phyloP scores from a whole-genome alignment of 2,329 filamentous ascomycete species.

The Ophiocordyceps camponoti-rufipedis region DNA sequence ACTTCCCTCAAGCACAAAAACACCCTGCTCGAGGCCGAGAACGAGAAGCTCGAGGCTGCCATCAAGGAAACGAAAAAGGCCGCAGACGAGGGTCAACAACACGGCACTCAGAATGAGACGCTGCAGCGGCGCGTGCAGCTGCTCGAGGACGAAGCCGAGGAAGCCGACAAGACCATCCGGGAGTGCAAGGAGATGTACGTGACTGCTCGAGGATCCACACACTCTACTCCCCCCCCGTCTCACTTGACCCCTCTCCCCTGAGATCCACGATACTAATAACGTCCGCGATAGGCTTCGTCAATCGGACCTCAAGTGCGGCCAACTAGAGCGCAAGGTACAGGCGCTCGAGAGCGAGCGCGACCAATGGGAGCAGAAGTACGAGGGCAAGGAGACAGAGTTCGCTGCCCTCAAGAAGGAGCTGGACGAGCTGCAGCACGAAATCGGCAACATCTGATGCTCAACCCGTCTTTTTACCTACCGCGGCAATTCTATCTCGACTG shows the following conservation, averaged over 20 bases:
- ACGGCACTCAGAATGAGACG: slow-evolving; percentile 75
- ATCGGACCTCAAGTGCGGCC: slow-evolving; percentile 97
- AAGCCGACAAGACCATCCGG: slow-evolving; percentile 87
- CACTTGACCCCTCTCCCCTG: too few species aligned
- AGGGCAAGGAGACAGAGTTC: slow-evolving; percentile 93
- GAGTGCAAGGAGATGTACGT: slow-evolving; percentile 97
- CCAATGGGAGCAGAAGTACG: slow-evolving; percentile 94
- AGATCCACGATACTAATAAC: slow-evolving; percentile 4
- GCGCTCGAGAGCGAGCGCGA: slow-evolving; percentile 83
- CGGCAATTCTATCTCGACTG: not conserved
- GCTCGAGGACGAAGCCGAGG: slow-evolving; percentile 94
- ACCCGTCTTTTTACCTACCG: not conserved
- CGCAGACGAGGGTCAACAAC: slow-evolving; percentile 68
- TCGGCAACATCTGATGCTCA: slow-evolving; percentile 66
- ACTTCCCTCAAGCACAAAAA: slow-evolving; percentile 94
- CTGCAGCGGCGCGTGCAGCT: slow-evolving; percentile 85
- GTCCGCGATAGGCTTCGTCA: slow-evolving; percentile 60
- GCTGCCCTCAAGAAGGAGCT: slow-evolving; percentile 69
- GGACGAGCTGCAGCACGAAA: slow-evolving; percentile 76
- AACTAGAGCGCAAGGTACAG: slow-evolving; percentile 98
- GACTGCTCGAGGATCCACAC: not conserved
- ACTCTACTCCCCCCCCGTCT: too few species aligned
- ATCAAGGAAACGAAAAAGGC: slow-evolving; percentile 79
- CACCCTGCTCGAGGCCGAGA: slow-evolving; percentile 69
- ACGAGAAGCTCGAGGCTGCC: slow-evolving; percentile 75